Percentiles rank a stretch among this genome's conserved stretches.
Conservation (phyloP, 192 early-diverging fungal species). For the Coemansia interrupta region DNA sequence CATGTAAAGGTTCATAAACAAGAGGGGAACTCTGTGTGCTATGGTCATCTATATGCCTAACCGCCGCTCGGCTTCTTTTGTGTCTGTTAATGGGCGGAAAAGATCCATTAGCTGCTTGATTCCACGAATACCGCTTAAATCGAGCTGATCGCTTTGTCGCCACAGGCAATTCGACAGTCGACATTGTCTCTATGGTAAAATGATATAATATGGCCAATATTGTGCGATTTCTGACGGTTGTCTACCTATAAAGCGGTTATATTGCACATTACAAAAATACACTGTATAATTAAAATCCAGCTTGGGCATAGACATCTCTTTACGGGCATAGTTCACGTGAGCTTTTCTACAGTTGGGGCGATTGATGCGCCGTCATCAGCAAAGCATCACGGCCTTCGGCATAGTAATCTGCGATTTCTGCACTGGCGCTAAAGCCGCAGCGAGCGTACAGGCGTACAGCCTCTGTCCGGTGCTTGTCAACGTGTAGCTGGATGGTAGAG, state of each 20-base stretch:
- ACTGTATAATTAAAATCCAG: too few relatives aligned
- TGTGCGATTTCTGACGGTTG: too few relatives aligned
- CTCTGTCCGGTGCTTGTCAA: constrained; percentile 9
- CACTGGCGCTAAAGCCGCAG: constrained; percentile 9
- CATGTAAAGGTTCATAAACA: too few relatives aligned
- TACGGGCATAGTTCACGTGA: too few relatives aligned
- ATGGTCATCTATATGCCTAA: neutral
- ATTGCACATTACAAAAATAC: too few relatives aligned
- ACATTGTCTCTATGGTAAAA: neutral
- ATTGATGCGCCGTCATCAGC: constrained; percentile 6
- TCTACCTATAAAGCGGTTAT: too few relatives aligned
- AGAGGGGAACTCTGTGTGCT: too few relatives aligned
- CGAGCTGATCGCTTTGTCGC: constrained; percentile 39
- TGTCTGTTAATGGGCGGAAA: constrained; percentile 33
- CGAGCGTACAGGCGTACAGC: constrained; percentile 18
- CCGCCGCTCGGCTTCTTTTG: neutral
- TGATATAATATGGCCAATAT: neutral
- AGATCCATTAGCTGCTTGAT: constrained; percentile 31
- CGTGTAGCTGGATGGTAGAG: constrained; percentile 15
- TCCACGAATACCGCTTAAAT: constrained; percentile 53
- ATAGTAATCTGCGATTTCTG: constrained; percentile 19
- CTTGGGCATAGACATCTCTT: too few relatives aligned
- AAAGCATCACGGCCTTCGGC: constrained; percentile 14
- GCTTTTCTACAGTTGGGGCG: too few relatives aligned
- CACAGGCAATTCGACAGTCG: constrained; percentile 25